These are phyloP conservation scores for Bryoerythrophyllum caledonicum DNA, from an alignment of 225 moss, liverwort and hornwort genomes.

Conservation along the genomic window DNA sequence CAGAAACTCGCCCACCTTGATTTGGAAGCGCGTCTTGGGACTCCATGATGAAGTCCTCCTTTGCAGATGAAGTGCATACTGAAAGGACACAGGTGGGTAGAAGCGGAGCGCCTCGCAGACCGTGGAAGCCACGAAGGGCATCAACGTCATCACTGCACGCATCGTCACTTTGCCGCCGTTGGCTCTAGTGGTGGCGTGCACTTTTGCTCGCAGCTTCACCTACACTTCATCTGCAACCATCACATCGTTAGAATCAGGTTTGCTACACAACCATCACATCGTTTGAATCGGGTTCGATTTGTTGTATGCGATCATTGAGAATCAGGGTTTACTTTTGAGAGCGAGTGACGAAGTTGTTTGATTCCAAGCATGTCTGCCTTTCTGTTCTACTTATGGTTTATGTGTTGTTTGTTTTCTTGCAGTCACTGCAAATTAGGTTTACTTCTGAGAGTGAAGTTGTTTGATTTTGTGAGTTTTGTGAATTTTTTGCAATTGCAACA, in stretches of 20 bases:
- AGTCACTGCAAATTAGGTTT: too few relatives aligned
- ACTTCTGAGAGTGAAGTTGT: too few relatives aligned
- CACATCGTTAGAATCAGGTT: not conserved
- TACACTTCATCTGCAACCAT: conserved; percentile 25
- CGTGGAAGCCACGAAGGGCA: conserved; percentile 50
- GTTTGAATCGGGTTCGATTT: too few relatives aligned
- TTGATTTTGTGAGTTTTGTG: too few relatives aligned
- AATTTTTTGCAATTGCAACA: too few relatives aligned
- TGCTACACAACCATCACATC: too few relatives aligned
- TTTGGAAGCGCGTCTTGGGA: conserved; percentile 54
- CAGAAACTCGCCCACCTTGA: conserved; percentile 68
- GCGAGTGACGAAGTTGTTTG: too few relatives aligned
- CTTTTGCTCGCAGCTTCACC: conserved; percentile 39
- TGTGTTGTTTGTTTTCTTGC: too few relatives aligned
- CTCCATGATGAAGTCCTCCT: conserved; percentile 43
- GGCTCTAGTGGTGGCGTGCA: conserved; percentile 26
- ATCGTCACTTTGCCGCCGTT: conserved; percentile 22
- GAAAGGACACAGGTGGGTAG: conserved; percentile 38
- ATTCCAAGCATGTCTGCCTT: too few relatives aligned
- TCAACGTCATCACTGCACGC: conserved; percentile 29
- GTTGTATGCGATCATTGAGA: too few relatives aligned
- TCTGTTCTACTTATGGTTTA: too few relatives aligned
- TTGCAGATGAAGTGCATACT: conserved; percentile 54
- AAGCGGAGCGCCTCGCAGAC: conserved; percentile 41
- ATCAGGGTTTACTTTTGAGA: too few relatives aligned